Base-by-base conservation (phyloP, 2,329 filamentous ascomycete species). In the Paraconiothyrium sp. region DNA sequence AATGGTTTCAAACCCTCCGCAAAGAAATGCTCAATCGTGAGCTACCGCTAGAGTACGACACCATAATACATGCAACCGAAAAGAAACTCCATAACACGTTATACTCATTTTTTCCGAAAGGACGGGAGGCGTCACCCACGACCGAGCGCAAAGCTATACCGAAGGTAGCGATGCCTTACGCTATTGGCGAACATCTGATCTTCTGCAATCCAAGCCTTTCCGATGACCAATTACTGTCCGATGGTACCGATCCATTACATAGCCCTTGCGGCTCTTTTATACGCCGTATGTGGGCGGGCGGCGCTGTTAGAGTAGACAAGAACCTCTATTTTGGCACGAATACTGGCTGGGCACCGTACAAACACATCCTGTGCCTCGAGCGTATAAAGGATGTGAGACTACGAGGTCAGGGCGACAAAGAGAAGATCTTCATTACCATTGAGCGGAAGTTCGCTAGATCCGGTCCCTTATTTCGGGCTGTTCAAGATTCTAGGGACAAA, bases 231-330 rank as follows among this genome's bases (percentile, higher is more conserved):
- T 86, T 98, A 47, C 85, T 93, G 20, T 83, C 88, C 1, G 95
- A 99, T 80, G 94, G 95, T 60, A 96, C 94, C 0, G 94, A 98
- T 76, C 83, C 87, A 4, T 83, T 90, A 57, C 93, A 97, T 74
- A 89, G 84, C 27, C 94, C 94, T 0, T 92, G 90, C 1, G 75
- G 76, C 4, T 88, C 89, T 1, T 97, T 92, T 75, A 84, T 84
- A 54, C 86, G 92, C 24, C 89, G 95, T 20, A 88, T 99, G 82
- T 99, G 95, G 95, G 92, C 92, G 14, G 93, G 94, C 35, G 95
- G 94, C 0, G 84, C 85, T 44, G 79, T 97, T 9, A 74, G 74
- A 1, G 91, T 92, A 13, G 62, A 66, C 16, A 54, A 60, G 16
- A 41, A 47, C 1, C n/a, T 49, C 7, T 68, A 71, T 20, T 66